phyloP scores from a whole-genome alignment of 176 grass and related monocot genomes.

The Zoysia japonica region DNA sequence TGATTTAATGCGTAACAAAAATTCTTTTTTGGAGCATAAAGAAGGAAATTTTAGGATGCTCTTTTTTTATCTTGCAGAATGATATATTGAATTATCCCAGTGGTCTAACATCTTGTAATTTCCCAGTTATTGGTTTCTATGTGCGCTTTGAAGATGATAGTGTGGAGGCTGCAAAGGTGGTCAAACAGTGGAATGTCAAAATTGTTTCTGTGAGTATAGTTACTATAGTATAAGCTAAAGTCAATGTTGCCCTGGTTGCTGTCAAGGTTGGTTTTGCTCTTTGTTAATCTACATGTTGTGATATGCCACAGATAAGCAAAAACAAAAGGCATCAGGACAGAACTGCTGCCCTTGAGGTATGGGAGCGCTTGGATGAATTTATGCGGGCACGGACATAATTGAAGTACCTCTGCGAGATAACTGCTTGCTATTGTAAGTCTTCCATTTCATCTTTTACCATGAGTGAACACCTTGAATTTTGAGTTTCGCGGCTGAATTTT shows the following conservation, averaged over 20 bases:
- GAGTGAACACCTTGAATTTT: conserved; percentile 10
- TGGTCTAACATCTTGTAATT: conserved; percentile 41
- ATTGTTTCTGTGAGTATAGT: conserved; percentile 76
- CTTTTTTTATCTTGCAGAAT: conserved; percentile 14
- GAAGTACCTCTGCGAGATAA: conserved; percentile 26
- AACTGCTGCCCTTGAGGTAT: conserved; percentile 89
- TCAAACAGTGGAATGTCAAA: conserved; percentile 98
- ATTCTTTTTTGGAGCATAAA: neutral
- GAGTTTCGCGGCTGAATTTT: neutral
- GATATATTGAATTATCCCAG: neutral
- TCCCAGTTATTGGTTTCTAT: conserved; percentile 85
- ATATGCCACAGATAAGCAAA: conserved; percentile 79
- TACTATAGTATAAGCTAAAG: neutral
- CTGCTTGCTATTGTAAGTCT: conserved; percentile 27
- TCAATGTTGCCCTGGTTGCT: neutral
- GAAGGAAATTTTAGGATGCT: conserved; percentile 1
- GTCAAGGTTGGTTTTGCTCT: neutral
- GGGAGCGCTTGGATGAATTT: conserved; percentile 89
- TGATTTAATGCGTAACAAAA: neutral
- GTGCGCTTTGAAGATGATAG: conserved; percentile 99
- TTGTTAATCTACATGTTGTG: conserved; percentile 22
- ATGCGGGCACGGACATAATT: conserved; percentile 56
- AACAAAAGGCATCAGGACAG: conserved; percentile 98
- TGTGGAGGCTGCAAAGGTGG: conserved; percentile 86
- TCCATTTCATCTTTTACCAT: conserved; percentile 19